These are phyloP conservation scores for Vanrija sp. DNA, from an alignment of 1,284 basidiomycete genomes.

Conservation along the genomic window DNA sequence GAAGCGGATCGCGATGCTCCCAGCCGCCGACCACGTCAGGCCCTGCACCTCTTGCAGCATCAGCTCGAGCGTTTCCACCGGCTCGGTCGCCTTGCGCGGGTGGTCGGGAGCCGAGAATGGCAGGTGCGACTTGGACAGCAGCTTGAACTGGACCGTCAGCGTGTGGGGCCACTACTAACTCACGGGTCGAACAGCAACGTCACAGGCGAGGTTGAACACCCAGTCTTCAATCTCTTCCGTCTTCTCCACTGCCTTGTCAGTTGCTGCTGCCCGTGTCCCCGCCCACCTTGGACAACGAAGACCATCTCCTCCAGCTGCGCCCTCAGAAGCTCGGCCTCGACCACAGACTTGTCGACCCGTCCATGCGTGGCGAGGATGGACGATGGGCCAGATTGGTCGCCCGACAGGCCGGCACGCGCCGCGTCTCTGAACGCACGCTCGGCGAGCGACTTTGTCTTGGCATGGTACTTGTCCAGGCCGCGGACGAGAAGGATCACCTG, in stretches of 20 bases:
- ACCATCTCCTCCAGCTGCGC: slow-evolving; percentile 38
- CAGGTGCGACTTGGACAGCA: slow-evolving; percentile 45
- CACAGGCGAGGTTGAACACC: slow-evolving; percentile 46
- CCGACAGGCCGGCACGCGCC: slow-evolving; percentile 28
- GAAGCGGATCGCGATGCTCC: slow-evolving; percentile 33
- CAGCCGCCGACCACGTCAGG: slow-evolving; percentile 40
- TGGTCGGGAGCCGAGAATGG: slow-evolving; percentile 40
- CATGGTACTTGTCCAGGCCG: slow-evolving; percentile 41
- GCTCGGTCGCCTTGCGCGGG: slow-evolving; percentile 17
- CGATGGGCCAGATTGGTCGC: neutral
- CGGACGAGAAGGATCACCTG: slow-evolving; percentile 45
- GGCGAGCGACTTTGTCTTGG: slow-evolving; percentile 28
- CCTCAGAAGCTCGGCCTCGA: slow-evolving; percentile 41
- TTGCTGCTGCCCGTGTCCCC: neutral
- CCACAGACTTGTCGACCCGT: slow-evolving; percentile 30
- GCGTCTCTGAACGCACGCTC: slow-evolving; percentile 36
- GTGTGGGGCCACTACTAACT: slow-evolving; percentile 4
- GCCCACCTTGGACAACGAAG: slow-evolving; percentile 43
- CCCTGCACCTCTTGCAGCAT: slow-evolving; percentile 48
- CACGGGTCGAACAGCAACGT: slow-evolving; percentile 46
- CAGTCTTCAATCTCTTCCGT: slow-evolving; percentile 47
- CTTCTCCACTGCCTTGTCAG: slow-evolving; percentile 36
- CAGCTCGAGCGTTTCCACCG: slow-evolving; percentile 34
- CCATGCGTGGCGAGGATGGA: neutral
- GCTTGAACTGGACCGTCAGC: slow-evolving; percentile 32